Evolutionary conservation across 2,329 filamentous ascomycete species (phyloP), one percentile per base, ranked within the genome.

Genomic region (Lomentospora prolificans): DNA sequence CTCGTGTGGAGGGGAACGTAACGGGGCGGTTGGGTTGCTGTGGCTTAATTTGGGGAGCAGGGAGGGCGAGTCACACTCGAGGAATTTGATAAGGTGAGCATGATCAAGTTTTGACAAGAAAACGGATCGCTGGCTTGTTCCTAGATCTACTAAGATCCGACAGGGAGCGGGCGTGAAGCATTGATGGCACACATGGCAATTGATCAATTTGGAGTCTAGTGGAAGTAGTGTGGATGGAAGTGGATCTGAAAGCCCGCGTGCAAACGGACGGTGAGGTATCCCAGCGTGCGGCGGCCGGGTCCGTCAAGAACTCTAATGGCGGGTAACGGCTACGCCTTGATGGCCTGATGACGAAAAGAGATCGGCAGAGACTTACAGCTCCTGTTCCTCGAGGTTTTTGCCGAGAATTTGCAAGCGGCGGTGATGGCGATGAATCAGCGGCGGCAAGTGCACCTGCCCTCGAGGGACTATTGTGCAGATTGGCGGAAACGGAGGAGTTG

Each of bases 321-420:
- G 33, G 41, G 51, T 36, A 50, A 14, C 24, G 48, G 36, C 25
- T 22, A 44, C 24, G 51, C 51, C 22, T 30, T 14, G 12, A 54
- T 54, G 51, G 36, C 36, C 51, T 54, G 51, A 54, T 44, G 36
- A 33, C 51, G 33, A 33, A 30, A 46, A 22, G 30, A 30, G 36
- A 54, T 54, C 51, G 36, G 51, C 33, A 28, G 41, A 46, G 33
- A 54, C 51, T 54, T 54, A 54, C 51, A 54, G 36, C 22, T 17
- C 22, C 27, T 27, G 51, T 53, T 17, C 51, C 36, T 17, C 33
- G 24, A 8, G 25, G 14, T 10, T 9, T 19, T 46, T 19, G 41
- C 41, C 51, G 33, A 25, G 51, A 14, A 7, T 46, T 46, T 17
- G 14, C n/a, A 9, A 30, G n/a, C 33, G 51, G 33, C 22, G 33